Conservation (phyloP, 306 rosid species). For the Gleditsia sinensis region DNA sequence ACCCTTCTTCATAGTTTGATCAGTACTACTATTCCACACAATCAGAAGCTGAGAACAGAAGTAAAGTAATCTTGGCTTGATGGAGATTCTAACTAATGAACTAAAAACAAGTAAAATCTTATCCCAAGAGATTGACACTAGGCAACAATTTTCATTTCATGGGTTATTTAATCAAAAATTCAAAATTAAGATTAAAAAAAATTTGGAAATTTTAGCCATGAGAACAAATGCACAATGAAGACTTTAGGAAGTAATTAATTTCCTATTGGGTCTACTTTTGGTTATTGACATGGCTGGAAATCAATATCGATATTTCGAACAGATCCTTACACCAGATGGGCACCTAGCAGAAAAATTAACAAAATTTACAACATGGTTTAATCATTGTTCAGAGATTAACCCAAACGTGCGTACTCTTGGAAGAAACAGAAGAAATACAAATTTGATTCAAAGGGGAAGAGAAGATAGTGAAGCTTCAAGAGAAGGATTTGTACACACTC, state of each 20-base stretch:
- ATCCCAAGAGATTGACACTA: not conserved
- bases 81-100: not conserved
- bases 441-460: constrained; percentile 13
- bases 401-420: not conserved
- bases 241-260: not conserved
- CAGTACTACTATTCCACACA: not conserved
- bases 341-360: constrained; percentile 13
- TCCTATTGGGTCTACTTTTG: not conserved
- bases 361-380: constrained; percentile 31
- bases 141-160: not conserved
- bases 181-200: not conserved
- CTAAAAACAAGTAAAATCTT: not conserved
- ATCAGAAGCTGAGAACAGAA: constrained; percentile 2
- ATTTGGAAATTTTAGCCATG: not conserved
- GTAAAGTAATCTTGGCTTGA: not conserved
- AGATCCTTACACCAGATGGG: constrained; percentile 41
- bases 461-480: not conserved
- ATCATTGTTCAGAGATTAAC: constrained; percentile 12
- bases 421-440: not conserved
- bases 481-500: constrained; percentile 13
- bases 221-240: not conserved
- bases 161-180: not conserved
- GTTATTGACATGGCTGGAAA: constrained; percentile 1
- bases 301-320: not conserved
- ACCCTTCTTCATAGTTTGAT: not conserved